Evolutionary conservation across 805 yeast species (phyloP).

Genomic region (Candida xyloterini): DNA sequence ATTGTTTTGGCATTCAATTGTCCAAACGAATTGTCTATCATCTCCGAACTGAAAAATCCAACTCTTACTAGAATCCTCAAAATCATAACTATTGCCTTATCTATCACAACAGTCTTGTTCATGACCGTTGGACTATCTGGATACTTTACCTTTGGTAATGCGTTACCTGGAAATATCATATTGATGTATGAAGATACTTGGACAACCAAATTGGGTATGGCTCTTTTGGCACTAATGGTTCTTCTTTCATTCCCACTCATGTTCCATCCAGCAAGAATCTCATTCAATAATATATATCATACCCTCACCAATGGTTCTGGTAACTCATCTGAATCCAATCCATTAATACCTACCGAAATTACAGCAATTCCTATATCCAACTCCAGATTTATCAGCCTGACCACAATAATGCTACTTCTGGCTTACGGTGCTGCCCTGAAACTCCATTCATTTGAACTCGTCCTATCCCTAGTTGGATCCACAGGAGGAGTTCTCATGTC

Average conservation of each 20-base stretch:
- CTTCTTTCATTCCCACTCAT: constrained; percentile 73
- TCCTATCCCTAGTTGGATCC: constrained; percentile 73
- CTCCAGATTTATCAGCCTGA: constrained; percentile 45
- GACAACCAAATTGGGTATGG: constrained; percentile 51
- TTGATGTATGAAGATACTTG: constrained; percentile 59
- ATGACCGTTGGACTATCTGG: constrained; percentile 65
- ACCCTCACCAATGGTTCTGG: constrained; percentile 18
- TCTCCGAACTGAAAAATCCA: constrained; percentile 62
- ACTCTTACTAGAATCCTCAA: constrained; percentile 44
- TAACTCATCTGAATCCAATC: constrained; percentile 17
- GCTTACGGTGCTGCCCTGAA: constrained; percentile 58
- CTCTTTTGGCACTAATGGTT: constrained; percentile 67
- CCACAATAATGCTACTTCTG: constrained; percentile 42
- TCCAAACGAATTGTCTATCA: constrained; percentile 75
- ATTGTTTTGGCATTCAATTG: constrained; percentile 80
- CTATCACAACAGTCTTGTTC: constrained; percentile 56
- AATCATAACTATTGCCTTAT: constrained; percentile 47
- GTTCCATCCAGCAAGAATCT: constrained; percentile 78
- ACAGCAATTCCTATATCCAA: constrained; percentile 44
- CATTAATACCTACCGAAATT: constrained; percentile 4
- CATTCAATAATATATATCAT: constrained; percentile 61
- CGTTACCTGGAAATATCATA: constrained; percentile 64
- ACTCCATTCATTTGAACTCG: constrained; percentile 62
- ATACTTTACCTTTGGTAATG: constrained; percentile 69
- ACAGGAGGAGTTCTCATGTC: constrained; percentile 81